Evolutionary conservation across 1,139 yeast species (phyloP), one percentile per base, ranked within the genome.

Genomic region (Yamadazyma trypodendri): DNA sequence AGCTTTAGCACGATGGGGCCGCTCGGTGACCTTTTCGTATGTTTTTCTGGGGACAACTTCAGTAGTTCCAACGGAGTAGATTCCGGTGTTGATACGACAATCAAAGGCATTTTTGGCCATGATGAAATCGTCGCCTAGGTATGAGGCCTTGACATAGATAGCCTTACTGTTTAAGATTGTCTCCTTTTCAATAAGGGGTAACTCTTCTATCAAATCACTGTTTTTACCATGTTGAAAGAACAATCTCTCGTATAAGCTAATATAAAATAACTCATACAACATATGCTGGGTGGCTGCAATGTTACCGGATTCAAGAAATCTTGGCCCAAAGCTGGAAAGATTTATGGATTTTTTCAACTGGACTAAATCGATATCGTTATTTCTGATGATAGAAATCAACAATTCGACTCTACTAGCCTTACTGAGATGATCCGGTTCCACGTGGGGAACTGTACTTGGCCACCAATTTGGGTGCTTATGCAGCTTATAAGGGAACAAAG

Each of bases 391-490:
- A 16, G 63, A 51, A 14, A 71, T 60, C 50, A 84, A 58, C 18
- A 84, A 56, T 3, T 50, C 52, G 14, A 81, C 54, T 40, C 94
- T 60, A 44, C 79, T 81, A 2, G 58, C 59, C 51, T 81, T 84
- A 43, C 68, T 72, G 42, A 84, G 62, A 58, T 84, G 89, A 55
- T 84, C 92, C 0, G 92, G 92, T 50, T 84, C 92, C 35, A 68
- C 66, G 56, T 84, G 92, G 28, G 77, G 65, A 0, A 81, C 76
- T 13, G 47, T 39, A 0, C 30, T 30, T 0, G 92, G 92, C 94
- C 92, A 84, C 90, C 92, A 84, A 1, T 52, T 52, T 0, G 92
- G 92, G 44, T 66, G 75, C 11, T 70, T 69, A 14, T 13, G 21
- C 2, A 76, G 79, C 41, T 78, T 82, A 54, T 84, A 84, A 0